phyloP scores from a whole-genome alignment of 2,329 filamentous ascomycete species.

The Colletotrichum tamarilloi region DNA sequence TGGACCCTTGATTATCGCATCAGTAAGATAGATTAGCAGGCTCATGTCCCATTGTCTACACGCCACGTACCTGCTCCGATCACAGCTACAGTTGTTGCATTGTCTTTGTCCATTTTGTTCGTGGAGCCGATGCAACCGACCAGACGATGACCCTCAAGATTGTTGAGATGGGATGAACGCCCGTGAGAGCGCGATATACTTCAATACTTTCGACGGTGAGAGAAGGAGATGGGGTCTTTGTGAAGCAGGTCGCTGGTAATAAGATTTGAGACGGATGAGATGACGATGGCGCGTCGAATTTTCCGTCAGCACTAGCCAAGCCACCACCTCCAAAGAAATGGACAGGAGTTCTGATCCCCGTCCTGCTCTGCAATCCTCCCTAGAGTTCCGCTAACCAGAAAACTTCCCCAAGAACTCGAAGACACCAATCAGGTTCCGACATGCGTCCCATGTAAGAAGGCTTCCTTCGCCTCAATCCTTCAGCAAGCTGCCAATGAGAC shows the following conservation, averaged over 20 bases:
- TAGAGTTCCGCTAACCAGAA: neutral
- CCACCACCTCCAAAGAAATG: neutral
- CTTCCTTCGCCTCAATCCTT: neutral
- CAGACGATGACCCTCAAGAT: neutral
- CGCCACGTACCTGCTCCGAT: constrained; percentile 39
- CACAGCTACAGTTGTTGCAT: constrained; percentile 35
- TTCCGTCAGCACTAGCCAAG: neutral
- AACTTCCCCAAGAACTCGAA: neutral
- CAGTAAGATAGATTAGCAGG: neutral
- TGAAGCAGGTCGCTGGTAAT: neutral
- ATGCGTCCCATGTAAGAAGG: neutral
- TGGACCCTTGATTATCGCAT: constrained; percentile 37
- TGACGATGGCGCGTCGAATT: neutral
- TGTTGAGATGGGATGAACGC: neutral
- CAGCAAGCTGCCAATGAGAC: neutral
- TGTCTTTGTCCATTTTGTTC: neutral
- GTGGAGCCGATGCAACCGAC: neutral
- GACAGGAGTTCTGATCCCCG: neutral
- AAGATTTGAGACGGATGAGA: neutral
- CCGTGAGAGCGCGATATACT: neutral
- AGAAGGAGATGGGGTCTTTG: neutral
- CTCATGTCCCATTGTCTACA: neutral
- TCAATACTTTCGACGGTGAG: accelerated
- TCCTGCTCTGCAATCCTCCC: neutral
- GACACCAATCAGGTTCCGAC: neutral